Evolutionary conservation across 495 filamentous ascomycete genomes (phyloP).

Genomic region (Beverwykella pulmonaria): DNA sequence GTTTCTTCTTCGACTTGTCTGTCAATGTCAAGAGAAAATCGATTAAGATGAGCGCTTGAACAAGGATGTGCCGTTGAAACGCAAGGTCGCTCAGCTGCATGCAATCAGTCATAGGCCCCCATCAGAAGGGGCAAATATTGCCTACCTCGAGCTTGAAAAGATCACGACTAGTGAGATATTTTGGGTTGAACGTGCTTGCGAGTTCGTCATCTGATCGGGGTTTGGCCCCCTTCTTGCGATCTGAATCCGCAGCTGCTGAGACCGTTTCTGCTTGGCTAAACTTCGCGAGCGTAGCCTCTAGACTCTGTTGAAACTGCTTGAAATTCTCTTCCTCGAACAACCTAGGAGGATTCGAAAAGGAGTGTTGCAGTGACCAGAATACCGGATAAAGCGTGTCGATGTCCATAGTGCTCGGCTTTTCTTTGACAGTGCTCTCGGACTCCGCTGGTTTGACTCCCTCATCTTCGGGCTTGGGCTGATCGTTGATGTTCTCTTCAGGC

Average conservation of each 20-base stretch:
- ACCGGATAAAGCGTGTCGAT: slow-evolving; percentile 79
- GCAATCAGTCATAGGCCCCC: slow-evolving; percentile 21
- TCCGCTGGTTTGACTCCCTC: slow-evolving; percentile 7
- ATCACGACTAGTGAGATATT: slow-evolving; percentile 92
- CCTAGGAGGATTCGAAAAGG: slow-evolving; percentile 85
- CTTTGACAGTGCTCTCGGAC: slow-evolving; percentile 28
- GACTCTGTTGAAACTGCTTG: slow-evolving; percentile 71
- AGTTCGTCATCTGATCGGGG: slow-evolving; percentile 68
- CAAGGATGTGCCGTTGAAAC: slow-evolving; percentile 88
- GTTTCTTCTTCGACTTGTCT: slow-evolving; percentile 75
- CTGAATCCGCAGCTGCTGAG: slow-evolving; percentile 57
- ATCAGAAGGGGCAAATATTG: slow-evolving; percentile 6
- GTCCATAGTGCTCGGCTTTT: slow-evolving; percentile 49
- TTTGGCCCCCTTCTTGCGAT: slow-evolving; percentile 66
- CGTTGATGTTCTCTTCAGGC: slow-evolving; percentile 34
- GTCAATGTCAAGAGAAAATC: slow-evolving; percentile 91
- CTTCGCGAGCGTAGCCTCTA: slow-evolving; percentile 75
- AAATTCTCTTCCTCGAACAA: slow-evolving; percentile 74
- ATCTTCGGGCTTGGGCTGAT: slow-evolving; percentile 15
- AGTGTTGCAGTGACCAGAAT: slow-evolving; percentile 90
- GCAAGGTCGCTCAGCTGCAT: slow-evolving; percentile 83
- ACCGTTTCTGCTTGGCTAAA: slow-evolving; percentile 81
- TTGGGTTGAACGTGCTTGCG: slow-evolving; percentile 85
- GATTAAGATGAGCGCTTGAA: slow-evolving; percentile 90
- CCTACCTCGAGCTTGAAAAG: slow-evolving; percentile 90